These are phyloP conservation scores for Tephrocybe rancida DNA, from an alignment of 768 basidiomycete species.

Conservation along the genomic window DNA sequence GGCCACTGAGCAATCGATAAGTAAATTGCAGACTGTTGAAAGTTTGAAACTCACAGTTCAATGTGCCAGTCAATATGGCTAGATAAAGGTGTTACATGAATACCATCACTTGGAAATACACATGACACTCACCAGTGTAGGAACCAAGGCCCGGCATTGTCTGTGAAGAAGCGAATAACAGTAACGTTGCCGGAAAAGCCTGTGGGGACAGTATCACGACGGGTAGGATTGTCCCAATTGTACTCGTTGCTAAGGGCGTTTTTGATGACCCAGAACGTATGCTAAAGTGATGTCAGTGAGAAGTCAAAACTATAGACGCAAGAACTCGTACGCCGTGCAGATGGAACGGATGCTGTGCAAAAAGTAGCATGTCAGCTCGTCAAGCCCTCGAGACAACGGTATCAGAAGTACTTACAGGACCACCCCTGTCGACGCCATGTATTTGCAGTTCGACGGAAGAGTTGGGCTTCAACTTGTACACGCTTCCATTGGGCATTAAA, in stretches of 20 bases:
- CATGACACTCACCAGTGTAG: conserved; percentile 1
- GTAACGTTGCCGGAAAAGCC: conserved; percentile 1
- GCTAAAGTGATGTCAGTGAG: background rate
- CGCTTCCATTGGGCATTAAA: conserved; percentile 2
- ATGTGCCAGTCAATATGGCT: conserved; percentile 11
- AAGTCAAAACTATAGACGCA: background rate
- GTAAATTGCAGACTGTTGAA: no score
- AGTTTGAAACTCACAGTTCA: background rate
- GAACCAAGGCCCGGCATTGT: conserved; percentile 8
- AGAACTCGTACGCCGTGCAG: background rate
- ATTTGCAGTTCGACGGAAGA: conserved; percentile 6
- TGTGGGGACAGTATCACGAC: background rate
- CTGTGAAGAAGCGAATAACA: conserved; percentile 5
- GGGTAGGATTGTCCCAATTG: conserved; percentile 7
- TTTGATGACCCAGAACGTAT: conserved; percentile 7
- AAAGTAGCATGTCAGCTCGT: background rate
- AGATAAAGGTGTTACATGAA: background rate
- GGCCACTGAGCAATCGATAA: conserved; percentile 10
- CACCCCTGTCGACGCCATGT: background rate
- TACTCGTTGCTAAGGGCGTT: conserved; percentile 5
- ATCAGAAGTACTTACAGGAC: background rate
- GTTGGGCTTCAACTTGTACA: background rate
- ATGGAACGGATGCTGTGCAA: conserved; percentile 6
- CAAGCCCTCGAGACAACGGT: background rate
- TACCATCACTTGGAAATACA: no score